Base-by-base conservation (phyloP, 2,329 filamentous ascomycete genomes). In the Thielaviopsis punctulata region DNA sequence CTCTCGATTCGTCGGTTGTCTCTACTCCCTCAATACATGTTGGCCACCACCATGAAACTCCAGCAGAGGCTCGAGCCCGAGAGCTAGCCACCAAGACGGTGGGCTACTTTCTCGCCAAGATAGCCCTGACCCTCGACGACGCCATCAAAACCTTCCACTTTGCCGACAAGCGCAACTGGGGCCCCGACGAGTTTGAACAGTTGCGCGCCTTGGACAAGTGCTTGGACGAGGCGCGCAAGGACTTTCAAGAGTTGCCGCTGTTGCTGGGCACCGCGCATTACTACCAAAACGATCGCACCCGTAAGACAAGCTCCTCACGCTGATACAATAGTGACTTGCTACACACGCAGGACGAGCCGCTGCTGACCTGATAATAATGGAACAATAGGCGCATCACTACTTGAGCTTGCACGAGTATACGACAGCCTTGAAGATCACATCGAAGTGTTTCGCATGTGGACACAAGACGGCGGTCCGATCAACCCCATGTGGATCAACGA, bases 101-200 rank as follows among this genome's bases (percentile, higher is more conserved):
- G 61, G 76, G 76, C 60, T 70, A 71, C 57, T 68, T 78, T 60
- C 72, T 79, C 62, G 75, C 75, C 60, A 67, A 67, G 64, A 76
- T 79, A 62, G 76, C 76, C 58, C 73, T 68, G 56, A 67, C 70
- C 50, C 62, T 79, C 58, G 68, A 67, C 60, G 72, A 77, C 57
- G 69, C 68, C 54, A 63, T 77, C 58, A 73, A 73, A 60, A 72
- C 72, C 58, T 65, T 79, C 60, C 68, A 68, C 64, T 69, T 75
- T 58, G 70, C 75, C 59, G 76, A 79, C 62, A 78, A 77, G 64
- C 69, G 69, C 45, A 70, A 73, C 56, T 79, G 76, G 76, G 73
- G 71, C 0, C 65, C 68, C 21, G 75, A 78, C 66, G 76, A 79
- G 65, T 72, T 76, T 60, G 75, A 79, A 60, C 76, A 79, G 65